phyloP scores from a whole-genome alignment of 108 stramenopile species.

The Skeletonema costatum region DNA sequence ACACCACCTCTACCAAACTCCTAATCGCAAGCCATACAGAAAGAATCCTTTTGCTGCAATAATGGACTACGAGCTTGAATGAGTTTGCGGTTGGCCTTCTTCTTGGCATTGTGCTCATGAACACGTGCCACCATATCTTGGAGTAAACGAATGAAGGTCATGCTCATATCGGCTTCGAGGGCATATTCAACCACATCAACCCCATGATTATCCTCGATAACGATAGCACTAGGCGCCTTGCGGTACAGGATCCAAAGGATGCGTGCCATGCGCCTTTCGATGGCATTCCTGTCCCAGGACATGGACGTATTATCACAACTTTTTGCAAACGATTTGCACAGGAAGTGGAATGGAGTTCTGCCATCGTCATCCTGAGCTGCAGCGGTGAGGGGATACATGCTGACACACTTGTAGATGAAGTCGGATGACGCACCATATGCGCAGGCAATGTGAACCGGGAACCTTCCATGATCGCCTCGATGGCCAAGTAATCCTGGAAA shows the following conservation, averaged over 20 bases:
- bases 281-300: not conserved
- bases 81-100: conserved; percentile 4
- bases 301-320: not conserved
- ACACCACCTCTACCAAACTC: not conserved
- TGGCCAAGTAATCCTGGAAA: conserved; percentile 11
- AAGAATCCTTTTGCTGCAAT: not conserved
- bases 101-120: conserved; percentile 8
- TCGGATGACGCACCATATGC: conserved; percentile 1
- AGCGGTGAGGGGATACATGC: conserved; percentile 12
- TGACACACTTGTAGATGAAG: conserved; percentile 25
- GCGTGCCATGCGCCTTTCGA: conserved; percentile 5
- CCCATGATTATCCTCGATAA: conserved; percentile 15
- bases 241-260: conserved; percentile 28
- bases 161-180: conserved; percentile 15
- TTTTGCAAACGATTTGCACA: conserved; percentile 8
- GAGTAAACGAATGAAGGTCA: conserved; percentile 10
- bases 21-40: too few species aligned
- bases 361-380: conserved; percentile 17
- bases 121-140: conserved; percentile 20
- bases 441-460: conserved; percentile 18
- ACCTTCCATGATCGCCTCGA: conserved; percentile 5
- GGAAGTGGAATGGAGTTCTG: conserved; percentile 22
- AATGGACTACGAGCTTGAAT: conserved; percentile 13
- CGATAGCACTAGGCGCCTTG: conserved; percentile 18
- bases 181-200: conserved; percentile 29